Evolutionary conservation across 345 rosid species (phyloP), one percentile per base, ranked within the genome.

Genomic region (Bruguiera sexangula): DNA sequence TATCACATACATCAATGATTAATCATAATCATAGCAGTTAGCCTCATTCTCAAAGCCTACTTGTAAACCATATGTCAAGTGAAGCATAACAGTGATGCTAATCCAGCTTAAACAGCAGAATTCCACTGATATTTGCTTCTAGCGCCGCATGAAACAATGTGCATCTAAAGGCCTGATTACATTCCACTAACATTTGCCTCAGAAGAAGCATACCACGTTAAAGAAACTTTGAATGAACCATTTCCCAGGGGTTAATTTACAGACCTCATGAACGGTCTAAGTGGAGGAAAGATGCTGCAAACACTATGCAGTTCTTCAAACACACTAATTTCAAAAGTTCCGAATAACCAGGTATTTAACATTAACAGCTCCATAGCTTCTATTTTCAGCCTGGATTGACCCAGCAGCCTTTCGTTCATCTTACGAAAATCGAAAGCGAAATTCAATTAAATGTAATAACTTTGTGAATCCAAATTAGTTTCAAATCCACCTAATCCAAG

Each of bases 201-300:
- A 27, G 16, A 37, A 34, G 27, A 36, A 26, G 46, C 73, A 58
- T 32, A 18, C 5, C 48, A 52, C 1, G 19, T 27, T 51, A 50
- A 55, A 27, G 27, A 39, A 29, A 62, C 27, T 6, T 24, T 60
- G 20, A 46, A 46, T 5, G 9, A 29, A 19, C 32, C 13, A 39
- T 54, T 34, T 46, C 31, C 24, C 48, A 62, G 39, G 51, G 36
- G 50, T 32, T 24, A 52, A 68, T 16, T 59, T 65, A 70, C 83
- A 75, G 68, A 89, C 97, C 96, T 93, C 97, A 55, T 87, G 88
- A 80, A 85, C 56, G 73, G 73, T 77, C 89, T 52, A 91, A 79
- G 80, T 63, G 78, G 71, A 94, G 78, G 71, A 94, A 89, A 81
- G 91, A 91, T 32, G 61, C 71, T 67, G 87, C 71, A 68, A 91